A percentile compares a stretch with the other conserved stretches of the same genome.
These are phyloP conservation scores for Euphorbia peplus DNA, from an alignment of 345 rosid genomes.

Conservation along the genomic window DNA sequence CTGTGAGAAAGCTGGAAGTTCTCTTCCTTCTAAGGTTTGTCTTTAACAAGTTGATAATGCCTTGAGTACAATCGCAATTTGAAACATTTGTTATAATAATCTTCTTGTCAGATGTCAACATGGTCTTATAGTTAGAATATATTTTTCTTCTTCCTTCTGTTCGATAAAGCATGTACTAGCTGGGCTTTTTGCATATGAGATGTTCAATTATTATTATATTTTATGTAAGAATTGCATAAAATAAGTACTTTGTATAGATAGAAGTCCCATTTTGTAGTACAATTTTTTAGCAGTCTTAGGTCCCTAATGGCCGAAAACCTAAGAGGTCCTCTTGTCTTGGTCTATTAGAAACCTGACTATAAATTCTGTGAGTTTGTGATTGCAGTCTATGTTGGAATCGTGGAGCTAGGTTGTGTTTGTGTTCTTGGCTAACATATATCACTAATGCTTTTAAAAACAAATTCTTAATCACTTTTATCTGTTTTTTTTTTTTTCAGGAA, in stretches of 20 bases:
- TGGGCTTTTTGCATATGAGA: neutral
- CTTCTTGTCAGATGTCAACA: neutral
- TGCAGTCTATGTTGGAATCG: no score
- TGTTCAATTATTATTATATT: no score
- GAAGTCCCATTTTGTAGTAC: neutral
- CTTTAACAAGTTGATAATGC: neutral
- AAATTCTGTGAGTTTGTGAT: no score
- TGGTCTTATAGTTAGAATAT: neutral
- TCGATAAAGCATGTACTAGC: neutral
- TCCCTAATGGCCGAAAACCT: no score
- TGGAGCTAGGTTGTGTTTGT: no score
- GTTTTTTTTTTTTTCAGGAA: no score
- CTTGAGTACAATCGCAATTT: neutral
- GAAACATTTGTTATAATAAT: neutral
- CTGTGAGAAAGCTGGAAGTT: conserved; percentile 67
- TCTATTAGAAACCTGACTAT: no score
- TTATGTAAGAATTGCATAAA: neutral
- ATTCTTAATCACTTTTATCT: no score
- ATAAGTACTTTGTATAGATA: neutral
- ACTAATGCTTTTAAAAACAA: no score
- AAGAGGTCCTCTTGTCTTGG: no score
- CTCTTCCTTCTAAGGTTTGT: conserved; percentile 61
- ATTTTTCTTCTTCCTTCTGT: neutral
- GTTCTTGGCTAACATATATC: no score
- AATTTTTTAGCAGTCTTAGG: neutral